These are phyloP conservation scores for Cyamopsis tetragonoloba DNA, from an alignment of 306 rosid genomes.

Conservation along the genomic window DNA sequence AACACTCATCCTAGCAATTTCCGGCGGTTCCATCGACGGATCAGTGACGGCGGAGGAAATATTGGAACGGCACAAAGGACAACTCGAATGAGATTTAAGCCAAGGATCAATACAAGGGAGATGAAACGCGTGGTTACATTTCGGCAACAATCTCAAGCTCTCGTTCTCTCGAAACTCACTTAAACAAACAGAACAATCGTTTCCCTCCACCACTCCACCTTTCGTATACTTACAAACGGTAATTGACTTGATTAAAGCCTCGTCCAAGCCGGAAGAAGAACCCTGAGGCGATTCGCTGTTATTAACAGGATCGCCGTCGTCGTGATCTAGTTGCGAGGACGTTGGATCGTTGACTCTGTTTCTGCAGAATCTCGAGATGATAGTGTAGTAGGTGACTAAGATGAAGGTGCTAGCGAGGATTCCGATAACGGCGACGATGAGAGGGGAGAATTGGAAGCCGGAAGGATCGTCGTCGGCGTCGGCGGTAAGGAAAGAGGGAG, in stretches of 20 bases:
- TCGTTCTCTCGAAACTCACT: slow-evolving; percentile 72
- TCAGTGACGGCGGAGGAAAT: slow-evolving; percentile 20
- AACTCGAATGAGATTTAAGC: slow-evolving; percentile 64
- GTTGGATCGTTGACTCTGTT: slow-evolving; percentile 1
- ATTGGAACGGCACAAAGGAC: slow-evolving; percentile 71
- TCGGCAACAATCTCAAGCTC: slow-evolving; percentile 59
- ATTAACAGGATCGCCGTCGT: too few relatives aligned
- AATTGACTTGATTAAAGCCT: slow-evolving; percentile 53
- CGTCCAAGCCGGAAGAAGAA: slow-evolving; percentile 51
- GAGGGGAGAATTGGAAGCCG: slow-evolving; percentile 62
- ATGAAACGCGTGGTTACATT: slow-evolving; percentile 79
- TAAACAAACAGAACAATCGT: slow-evolving; percentile 76
- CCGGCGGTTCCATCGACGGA: slow-evolving; percentile 13
- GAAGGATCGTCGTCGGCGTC: not conserved
- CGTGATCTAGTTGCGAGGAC: not conserved
- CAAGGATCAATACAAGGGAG: slow-evolving; percentile 79
- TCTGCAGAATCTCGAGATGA: slow-evolving; percentile 58
- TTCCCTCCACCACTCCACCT: slow-evolving; percentile 50
- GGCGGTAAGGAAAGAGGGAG: slow-evolving; percentile 36
- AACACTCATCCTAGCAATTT: slow-evolving; percentile 1
- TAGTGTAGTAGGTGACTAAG: slow-evolving; percentile 54
- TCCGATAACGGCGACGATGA: slow-evolving; percentile 67
- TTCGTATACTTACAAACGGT: slow-evolving; percentile 50
- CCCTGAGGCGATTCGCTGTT: slow-evolving; percentile 22
- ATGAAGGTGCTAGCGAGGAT: slow-evolving; percentile 60